A percentile compares a stretch with the other conserved stretches of the same genome.
phyloP scores from a whole-genome alignment of 2,329 filamentous ascomycete species.

The Trichoderma oligosporum region DNA sequence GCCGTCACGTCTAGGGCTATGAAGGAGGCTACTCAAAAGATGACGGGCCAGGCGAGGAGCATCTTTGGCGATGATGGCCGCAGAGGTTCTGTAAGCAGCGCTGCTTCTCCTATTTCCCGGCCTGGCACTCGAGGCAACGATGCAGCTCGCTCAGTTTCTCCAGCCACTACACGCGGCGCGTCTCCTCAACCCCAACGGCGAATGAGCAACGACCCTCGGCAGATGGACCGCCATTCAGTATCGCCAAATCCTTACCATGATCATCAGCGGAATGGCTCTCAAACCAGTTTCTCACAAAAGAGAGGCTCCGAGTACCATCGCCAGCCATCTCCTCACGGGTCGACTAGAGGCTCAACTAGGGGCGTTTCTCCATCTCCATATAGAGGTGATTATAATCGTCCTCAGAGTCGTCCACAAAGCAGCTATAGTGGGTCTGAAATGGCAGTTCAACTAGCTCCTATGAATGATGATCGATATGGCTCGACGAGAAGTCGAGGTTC shows the following conservation, averaged over 20 bases:
- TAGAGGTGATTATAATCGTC: conserved; percentile 37
- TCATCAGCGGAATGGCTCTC: conserved; percentile 36
- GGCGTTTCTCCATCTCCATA: conserved; percentile 48
- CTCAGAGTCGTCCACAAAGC: conserved; percentile 47
- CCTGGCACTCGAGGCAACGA: conserved; percentile 58
- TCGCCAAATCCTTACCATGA: conserved; percentile 63
- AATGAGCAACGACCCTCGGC: conserved; percentile 45
- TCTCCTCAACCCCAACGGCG: conserved; percentile 58
- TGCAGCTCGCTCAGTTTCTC: conserved; percentile 60
- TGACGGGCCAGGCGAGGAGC: conserved; percentile 74
- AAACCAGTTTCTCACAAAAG: conserved; percentile 40
- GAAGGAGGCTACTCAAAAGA: conserved; percentile 91
- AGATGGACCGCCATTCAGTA: conserved; percentile 43
- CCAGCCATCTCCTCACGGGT: conserved; percentile 49
- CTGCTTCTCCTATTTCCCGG: conserved; percentile 46
- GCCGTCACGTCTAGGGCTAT: conserved; percentile 92
- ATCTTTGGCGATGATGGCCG: conserved; percentile 59
- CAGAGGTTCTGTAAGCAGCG: conserved; percentile 23
- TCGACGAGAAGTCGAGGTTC: conserved; percentile 49
- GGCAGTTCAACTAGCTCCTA: conserved; percentile 63
- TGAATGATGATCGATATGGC: conserved; percentile 56
- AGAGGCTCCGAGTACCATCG: conserved; percentile 51
- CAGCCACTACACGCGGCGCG: conserved; percentile 60
- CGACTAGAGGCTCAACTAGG: conserved; percentile 43
- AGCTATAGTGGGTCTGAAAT: conserved; percentile 53